Evolutionary conservation across 2,329 filamentous ascomycete genomes (phyloP).

Genomic region (Hypocreales sp.): DNA sequence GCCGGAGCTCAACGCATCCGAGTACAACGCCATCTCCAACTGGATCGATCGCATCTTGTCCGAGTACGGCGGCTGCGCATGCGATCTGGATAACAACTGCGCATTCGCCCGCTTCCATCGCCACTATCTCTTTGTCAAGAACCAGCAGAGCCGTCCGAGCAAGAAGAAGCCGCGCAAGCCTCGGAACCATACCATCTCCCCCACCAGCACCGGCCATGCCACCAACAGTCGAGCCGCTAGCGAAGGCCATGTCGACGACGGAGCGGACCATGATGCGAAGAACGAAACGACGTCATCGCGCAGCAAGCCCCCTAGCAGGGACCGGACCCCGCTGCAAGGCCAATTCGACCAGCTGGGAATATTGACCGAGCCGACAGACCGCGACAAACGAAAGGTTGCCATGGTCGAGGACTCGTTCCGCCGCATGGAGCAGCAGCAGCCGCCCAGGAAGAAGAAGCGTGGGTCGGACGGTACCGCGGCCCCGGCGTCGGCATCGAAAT

Average conservation of each 20-base stretch:
- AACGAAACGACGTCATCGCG: slow-evolving; percentile 32
- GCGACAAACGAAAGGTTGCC: slow-evolving; percentile 51
- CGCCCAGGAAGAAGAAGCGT: slow-evolving; percentile 46
- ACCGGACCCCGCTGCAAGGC: slow-evolving; percentile 46
- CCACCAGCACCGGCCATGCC: slow-evolving; percentile 45
- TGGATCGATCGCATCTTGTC: slow-evolving; percentile 58
- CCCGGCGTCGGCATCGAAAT: slow-evolving; percentile 19
- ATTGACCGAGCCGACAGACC: slow-evolving; percentile 47
- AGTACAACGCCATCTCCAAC: slow-evolving; percentile 42
- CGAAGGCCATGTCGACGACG: slow-evolving; percentile 42
- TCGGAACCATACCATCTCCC: slow-evolving; percentile 40
- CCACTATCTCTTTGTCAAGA: slow-evolving; percentile 32
- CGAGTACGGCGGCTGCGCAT: slow-evolving; percentile 69
- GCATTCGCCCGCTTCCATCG: slow-evolving; percentile 48
- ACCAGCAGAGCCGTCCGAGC: slow-evolving; percentile 21
- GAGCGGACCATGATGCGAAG: slow-evolving; percentile 33
- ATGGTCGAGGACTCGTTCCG: slow-evolving; percentile 50
- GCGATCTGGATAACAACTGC: slow-evolving; percentile 46
- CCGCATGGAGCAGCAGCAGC: slow-evolving; percentile 43
- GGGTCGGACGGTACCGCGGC: slow-evolving; percentile 34
- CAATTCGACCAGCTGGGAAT: slow-evolving; percentile 44
- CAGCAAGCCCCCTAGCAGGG: slow-evolving; percentile 52
- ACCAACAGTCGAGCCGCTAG: slow-evolving; percentile 49
- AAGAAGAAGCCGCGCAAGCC: slow-evolving; percentile 40
- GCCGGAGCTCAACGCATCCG: slow-evolving; percentile 39